Base-by-base conservation (phyloP, 331 rosid species). In the Prunus yedoensis region DNA sequence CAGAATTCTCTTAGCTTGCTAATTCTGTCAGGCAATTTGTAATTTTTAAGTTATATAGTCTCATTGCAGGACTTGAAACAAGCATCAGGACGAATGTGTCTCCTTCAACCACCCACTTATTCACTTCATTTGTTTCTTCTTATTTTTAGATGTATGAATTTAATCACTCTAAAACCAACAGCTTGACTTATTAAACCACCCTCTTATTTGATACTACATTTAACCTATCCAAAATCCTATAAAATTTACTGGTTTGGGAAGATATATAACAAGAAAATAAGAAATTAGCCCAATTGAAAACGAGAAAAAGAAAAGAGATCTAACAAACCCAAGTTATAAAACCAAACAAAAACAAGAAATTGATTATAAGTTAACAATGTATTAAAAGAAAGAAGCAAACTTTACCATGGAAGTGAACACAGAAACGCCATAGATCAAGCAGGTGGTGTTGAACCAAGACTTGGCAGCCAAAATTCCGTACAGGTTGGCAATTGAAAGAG, bases 381-480 rank as follows among this genome's bases (percentile, higher is more conserved):
- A 9, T 3, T n/a, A 57, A 21, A 57, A 57, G 1, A 57, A 16
- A 57, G 53, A 11, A 35, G 76, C 16, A 72, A 72, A 14, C 21
- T 49, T 45, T 89, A 93, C 97, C 93, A 93, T 84, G 73, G 90
- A 70, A 30, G 97, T 70, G 16, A 80, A 59, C 47, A 82, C 49
- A 57, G 98, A 89, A 66, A 74, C 92, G 47, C 98, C 97, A 74
- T 78, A 89, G 79, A 89, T 84, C 92, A 91, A 84, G 76, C 96
- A 91, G 73, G 97, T 87, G 81, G 94, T 88, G 38, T 75, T 84
- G 74, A 84, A 85, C 92, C 98, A 94, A 74, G 86, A 62, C 82
- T 87, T 90, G 74, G 86, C 70, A 61, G 83, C 78, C 35, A 86
- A 41, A 21, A 88, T 77, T 7, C 78, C 97, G 69, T 88, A 89